These are phyloP conservation scores for Mycena olivaceomarginata DNA, from an alignment of 768 basidiomycete genomes.

Conservation along the genomic window DNA sequence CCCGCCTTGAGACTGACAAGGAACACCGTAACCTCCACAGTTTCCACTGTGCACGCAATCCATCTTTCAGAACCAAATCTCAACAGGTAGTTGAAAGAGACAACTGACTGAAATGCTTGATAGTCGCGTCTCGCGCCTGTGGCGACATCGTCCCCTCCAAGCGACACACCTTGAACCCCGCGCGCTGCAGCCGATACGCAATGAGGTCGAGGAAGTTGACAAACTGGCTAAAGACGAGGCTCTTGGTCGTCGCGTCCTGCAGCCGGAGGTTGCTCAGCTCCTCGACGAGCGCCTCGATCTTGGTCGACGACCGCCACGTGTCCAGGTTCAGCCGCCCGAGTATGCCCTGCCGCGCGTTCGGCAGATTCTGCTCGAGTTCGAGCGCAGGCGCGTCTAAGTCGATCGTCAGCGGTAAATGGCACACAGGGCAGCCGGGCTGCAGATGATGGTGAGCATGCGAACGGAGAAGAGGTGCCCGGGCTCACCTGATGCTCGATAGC, in stretches of 20 bases:
- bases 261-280: conserved; percentile 90
- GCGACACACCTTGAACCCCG: conserved; percentile 95
- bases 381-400: conserved; percentile 96
- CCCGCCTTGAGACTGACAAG: conserved; percentile 97
- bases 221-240: conserved; percentile 97
- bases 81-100: conserved; percentile 10
- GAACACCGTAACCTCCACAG: conserved; percentile 97
- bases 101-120: conserved; percentile 91
- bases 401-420: conserved; percentile 93
- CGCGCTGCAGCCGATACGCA: conserved; percentile 92
- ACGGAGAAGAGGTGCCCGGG: conserved; percentile 11
- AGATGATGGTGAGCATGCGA: conserved; percentile 1
- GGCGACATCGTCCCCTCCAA: conserved; percentile 99
- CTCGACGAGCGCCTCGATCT: conserved; percentile 97
- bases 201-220: conserved; percentile 96
- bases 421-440: conserved; percentile 95
- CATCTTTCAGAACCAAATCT: not conserved
- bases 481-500: conserved; percentile 79
- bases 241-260: conserved; percentile 95
- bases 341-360: conserved; percentile 88
- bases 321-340: conserved; percentile 92
- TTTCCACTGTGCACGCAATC: conserved; percentile 77
- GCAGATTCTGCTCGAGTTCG: conserved; percentile 80
- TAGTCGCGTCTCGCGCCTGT: conserved; percentile 94
- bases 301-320: conserved; percentile 96